Conservation (phyloP, 441 rosid genomes). For the Erodium trifolium region DNA sequence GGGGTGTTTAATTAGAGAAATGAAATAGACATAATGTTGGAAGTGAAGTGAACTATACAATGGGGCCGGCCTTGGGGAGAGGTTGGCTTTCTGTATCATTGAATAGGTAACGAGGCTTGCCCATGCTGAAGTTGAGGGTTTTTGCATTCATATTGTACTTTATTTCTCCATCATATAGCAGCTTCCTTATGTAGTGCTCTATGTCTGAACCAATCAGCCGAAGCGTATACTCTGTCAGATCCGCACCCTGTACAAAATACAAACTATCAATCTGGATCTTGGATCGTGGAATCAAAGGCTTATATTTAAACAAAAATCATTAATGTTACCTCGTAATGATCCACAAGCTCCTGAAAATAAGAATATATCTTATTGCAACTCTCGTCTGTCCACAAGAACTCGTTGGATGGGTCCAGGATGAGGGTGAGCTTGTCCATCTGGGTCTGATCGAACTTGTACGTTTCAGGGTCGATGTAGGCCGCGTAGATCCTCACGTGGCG, state of each 20-base stretch:
- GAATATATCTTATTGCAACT: constrained; percentile 56
- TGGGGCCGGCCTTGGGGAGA: not conserved
- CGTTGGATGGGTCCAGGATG: constrained; percentile 73
- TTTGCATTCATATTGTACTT: constrained; percentile 81
- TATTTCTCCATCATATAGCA: constrained; percentile 76
- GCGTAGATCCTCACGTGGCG: constrained; percentile 86
- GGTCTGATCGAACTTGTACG: constrained; percentile 76
- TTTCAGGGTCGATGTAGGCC: constrained; percentile 85
- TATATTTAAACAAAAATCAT: no score
- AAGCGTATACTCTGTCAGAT: constrained; percentile 82
- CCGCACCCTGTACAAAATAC: constrained; percentile 56
- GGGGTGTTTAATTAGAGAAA: no score
- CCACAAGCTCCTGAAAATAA: constrained; percentile 91
- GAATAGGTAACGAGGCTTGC: constrained; percentile 64
- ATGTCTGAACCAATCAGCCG: constrained; percentile 82
- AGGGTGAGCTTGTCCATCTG: constrained; percentile 89
- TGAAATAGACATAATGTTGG: no score
- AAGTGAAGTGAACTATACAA: no score
- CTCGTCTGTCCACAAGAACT: constrained; percentile 74
- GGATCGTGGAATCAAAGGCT: no score
- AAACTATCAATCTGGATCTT: not conserved
- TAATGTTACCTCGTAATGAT: constrained; percentile 79
- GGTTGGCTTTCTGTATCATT: constrained; percentile 12
- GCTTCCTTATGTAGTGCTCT: constrained; percentile 84
- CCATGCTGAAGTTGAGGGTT: constrained; percentile 88